These are phyloP conservation scores for Phytophthora boehmeriae DNA, from an alignment of 352 stramenopile genomes.

Conservation along the genomic window DNA sequence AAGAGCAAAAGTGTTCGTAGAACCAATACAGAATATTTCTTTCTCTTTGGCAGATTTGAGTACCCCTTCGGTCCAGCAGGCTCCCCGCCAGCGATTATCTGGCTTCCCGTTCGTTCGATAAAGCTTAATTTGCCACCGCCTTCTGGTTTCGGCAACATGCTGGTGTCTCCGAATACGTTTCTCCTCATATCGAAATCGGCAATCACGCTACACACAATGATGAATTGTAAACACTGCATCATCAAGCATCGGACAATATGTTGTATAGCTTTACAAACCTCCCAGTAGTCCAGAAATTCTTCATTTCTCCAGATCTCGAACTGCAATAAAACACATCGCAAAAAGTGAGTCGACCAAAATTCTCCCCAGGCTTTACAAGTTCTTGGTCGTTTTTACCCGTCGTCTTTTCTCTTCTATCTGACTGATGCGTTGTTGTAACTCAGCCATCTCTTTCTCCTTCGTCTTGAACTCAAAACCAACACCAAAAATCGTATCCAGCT, in stretches of 20 bases:
- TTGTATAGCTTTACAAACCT: slow-evolving; percentile 38
- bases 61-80: slow-evolving; percentile 50
- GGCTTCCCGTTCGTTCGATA: slow-evolving; percentile 63
- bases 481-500: slow-evolving; percentile 63
- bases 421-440: slow-evolving; percentile 41
- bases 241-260: neutral
- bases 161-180: slow-evolving; percentile 38
- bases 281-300: slow-evolving; percentile 82
- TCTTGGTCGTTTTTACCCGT: slow-evolving; percentile 33
- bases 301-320: slow-evolving; percentile 78
- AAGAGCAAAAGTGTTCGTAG: slow-evolving; percentile 51
- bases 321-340: slow-evolving; percentile 31
- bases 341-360: too few relatives aligned
- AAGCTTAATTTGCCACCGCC: slow-evolving; percentile 56
- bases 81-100: slow-evolving; percentile 60
- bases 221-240: slow-evolving; percentile 1
- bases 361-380: too few relatives aligned
- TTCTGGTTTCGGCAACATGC: slow-evolving; percentile 53
- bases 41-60: slow-evolving; percentile 54
- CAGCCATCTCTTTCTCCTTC: slow-evolving; percentile 51
- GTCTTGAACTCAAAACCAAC: slow-evolving; percentile 59
- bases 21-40: slow-evolving; percentile 55
- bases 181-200: slow-evolving; percentile 47
- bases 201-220: slow-evolving; percentile 55
- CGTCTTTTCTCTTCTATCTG: slow-evolving; percentile 51